A percentile compares a stretch with the other conserved stretches of the same genome.
phyloP scores from a whole-genome alignment of 768 basidiomycete genomes.

The Psilocybe azurescens region DNA sequence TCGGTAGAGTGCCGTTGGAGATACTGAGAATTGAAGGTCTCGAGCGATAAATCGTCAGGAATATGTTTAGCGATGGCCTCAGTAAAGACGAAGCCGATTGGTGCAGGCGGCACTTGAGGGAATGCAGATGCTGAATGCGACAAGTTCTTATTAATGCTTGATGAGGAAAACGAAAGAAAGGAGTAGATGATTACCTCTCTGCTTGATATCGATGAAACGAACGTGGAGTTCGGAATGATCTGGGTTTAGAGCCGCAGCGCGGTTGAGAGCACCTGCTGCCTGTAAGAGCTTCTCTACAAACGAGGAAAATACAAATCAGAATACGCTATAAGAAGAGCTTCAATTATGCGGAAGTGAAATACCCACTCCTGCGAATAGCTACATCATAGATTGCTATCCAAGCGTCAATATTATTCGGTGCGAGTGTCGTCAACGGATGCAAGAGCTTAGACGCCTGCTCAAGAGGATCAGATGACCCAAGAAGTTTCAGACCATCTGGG shows the following conservation, averaged over 20 bases:
- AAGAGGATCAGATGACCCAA: constrained; percentile 66
- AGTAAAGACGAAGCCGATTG: constrained; percentile 55
- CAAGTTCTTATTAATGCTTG: constrained; percentile 7
- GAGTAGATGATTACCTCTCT: constrained; percentile 45
- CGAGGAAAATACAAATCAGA: not conserved
- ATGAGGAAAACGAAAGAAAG: not conserved
- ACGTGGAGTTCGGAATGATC: constrained; percentile 73
- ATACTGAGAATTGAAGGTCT: constrained; percentile 77
- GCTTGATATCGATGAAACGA: constrained; percentile 68
- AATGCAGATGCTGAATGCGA: constrained; percentile 46
- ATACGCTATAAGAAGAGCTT: too few species aligned
- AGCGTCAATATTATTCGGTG: constrained; percentile 60
- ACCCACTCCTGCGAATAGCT: constrained; percentile 78
- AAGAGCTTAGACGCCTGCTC: constrained; percentile 79
- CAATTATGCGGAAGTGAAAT: not conserved
- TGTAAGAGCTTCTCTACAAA: constrained; percentile 78
- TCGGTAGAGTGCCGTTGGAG: constrained; percentile 64
- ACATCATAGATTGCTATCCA: constrained; percentile 86
- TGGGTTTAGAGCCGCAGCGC: constrained; percentile 56
- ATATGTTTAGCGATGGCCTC: constrained; percentile 55
- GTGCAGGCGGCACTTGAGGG: constrained; percentile 45
- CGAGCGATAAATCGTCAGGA: constrained; percentile 60
- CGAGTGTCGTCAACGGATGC: constrained; percentile 60
- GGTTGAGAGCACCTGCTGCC: constrained; percentile 70
- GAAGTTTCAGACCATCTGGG: constrained; percentile 77